Evolutionary conservation across 1,139 yeast species (phyloP).

Genomic region (Taiozyma sp.): DNA sequence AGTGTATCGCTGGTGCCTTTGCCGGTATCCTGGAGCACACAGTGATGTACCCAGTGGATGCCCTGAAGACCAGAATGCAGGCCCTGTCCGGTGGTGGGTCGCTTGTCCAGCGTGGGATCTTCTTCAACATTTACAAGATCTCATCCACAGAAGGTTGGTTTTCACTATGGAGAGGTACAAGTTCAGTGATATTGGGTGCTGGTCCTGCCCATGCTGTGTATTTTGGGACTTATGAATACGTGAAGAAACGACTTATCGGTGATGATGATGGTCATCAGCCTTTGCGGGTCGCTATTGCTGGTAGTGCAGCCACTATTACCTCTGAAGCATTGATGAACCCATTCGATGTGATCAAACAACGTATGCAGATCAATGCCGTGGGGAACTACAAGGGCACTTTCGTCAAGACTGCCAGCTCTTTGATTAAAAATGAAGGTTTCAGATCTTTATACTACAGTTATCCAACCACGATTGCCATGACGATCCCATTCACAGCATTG

Average conservation of each 20-base stretch:
- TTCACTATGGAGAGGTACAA: constrained; percentile 92
- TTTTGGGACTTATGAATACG: constrained; percentile 86
- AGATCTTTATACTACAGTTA: constrained; percentile 84
- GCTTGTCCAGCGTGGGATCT: constrained; percentile 9
- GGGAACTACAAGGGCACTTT: constrained; percentile 5
- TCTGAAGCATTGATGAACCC: constrained; percentile 98
- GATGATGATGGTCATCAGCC: constrained; percentile 41
- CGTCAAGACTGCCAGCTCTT: constrained; percentile 22
- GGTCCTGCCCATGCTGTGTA: constrained; percentile 99
- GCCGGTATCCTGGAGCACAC: constrained; percentile 99
- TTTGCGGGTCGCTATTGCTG: constrained; percentile 76
- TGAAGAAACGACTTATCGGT: constrained; percentile 47
- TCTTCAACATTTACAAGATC: constrained; percentile 55
- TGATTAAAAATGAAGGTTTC: constrained; percentile 71
- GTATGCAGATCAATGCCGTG: constrained; percentile 52
- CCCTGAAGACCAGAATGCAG: constrained; percentile 93
- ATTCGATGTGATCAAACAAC: constrained; percentile 89
- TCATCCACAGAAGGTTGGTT: constrained; percentile 85
- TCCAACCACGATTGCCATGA: constrained; percentile 92
- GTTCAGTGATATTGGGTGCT: constrained; percentile 89
- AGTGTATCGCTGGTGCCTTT: constrained; percentile 90
- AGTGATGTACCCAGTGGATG: constrained; percentile 94
- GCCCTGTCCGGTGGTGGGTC: constrained; percentile 33
- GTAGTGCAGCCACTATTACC: constrained; percentile 87
- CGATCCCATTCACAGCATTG: constrained; percentile 92